Evolutionary conservation across 2,329 filamentous ascomycete genomes (phyloP).

Genomic region (Penicillium sp.): DNA sequence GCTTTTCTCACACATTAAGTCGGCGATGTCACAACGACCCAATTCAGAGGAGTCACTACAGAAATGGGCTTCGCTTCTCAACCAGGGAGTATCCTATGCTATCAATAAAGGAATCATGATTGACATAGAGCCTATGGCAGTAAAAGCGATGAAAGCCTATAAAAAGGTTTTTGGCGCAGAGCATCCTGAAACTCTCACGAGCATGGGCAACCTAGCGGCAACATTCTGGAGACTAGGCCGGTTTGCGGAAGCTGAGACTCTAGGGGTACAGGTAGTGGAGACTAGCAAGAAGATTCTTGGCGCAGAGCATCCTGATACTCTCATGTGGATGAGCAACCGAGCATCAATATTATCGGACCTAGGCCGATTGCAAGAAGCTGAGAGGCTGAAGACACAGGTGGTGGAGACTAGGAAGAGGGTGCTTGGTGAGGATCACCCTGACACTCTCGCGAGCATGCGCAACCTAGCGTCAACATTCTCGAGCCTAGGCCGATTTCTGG

Average conservation of each 20-base stretch:
- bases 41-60: neutral
- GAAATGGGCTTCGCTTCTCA: neutral
- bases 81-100: neutral
- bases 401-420: too few relatives aligned
- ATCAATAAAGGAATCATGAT: too few relatives aligned
- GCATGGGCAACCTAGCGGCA: slow-evolving; percentile 15
- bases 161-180: neutral
- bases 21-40: neutral
- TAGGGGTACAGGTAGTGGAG: too few relatives aligned
- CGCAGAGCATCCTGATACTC: too few relatives aligned
- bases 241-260: too few relatives aligned
- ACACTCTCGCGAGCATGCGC: too few relatives aligned
- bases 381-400: neutral
- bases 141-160: neutral
- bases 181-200: slow-evolving; percentile 13
- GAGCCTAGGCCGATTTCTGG: too few relatives aligned
- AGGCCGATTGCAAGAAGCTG: neutral
- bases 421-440: too few relatives aligned
- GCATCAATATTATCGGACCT: neutral
- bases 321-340: too few relatives aligned
- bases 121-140: too few relatives aligned
- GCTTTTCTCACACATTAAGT: neutral
- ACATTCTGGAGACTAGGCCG: neutral
- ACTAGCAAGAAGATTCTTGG: too few relatives aligned
- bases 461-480: too few relatives aligned